A percentile compares a stretch with the other conserved stretches of the same genome.
Conservation (phyloP, 768 basidiomycete species). For the Phaeotremella fagi region DNA sequence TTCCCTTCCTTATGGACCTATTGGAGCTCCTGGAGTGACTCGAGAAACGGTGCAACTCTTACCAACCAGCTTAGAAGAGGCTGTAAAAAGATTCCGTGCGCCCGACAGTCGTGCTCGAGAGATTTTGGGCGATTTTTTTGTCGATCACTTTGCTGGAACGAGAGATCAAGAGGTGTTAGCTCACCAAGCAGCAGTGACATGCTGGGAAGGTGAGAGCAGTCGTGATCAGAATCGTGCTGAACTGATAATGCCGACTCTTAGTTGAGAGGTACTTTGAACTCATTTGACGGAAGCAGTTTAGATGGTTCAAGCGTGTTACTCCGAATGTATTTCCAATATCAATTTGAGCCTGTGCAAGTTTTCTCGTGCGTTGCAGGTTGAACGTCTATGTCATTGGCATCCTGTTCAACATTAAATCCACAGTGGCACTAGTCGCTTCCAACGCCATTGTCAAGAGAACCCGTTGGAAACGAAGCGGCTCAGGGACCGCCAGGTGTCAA, state of each 20-base stretch:
- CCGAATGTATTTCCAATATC: too few relatives aligned
- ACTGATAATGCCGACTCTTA: not conserved
- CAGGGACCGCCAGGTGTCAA: too few relatives aligned
- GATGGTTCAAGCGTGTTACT: not conserved
- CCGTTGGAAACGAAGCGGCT: too few relatives aligned
- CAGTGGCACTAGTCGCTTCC: too few relatives aligned
- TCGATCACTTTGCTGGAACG: conserved; percentile 94
- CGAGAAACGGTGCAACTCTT: conserved; percentile 63
- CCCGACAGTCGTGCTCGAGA: conserved; percentile 76
- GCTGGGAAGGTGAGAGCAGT: conserved; percentile 90
- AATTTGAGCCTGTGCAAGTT: too few relatives aligned
- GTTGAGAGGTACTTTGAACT: conserved; percentile 21
- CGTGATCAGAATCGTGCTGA: not conserved
- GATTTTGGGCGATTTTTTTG: conserved; percentile 80
- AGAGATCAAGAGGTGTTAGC: conserved; percentile 79
- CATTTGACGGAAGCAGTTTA: not conserved
- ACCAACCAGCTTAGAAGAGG: conserved; percentile 70
- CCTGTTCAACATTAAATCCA: too few relatives aligned
- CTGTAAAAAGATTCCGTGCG: conserved; percentile 73
- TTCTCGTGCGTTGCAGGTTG: too few relatives aligned
- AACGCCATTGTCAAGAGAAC: too few relatives aligned
- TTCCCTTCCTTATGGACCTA: conserved; percentile 64
- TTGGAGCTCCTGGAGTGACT: conserved; percentile 49
- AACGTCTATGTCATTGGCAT: too few relatives aligned
- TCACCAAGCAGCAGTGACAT: conserved; percentile 85